Evolutionary conservation across 2,329 filamentous ascomycete species (phyloP).

Genomic region (Alternaria ethzedia): DNA sequence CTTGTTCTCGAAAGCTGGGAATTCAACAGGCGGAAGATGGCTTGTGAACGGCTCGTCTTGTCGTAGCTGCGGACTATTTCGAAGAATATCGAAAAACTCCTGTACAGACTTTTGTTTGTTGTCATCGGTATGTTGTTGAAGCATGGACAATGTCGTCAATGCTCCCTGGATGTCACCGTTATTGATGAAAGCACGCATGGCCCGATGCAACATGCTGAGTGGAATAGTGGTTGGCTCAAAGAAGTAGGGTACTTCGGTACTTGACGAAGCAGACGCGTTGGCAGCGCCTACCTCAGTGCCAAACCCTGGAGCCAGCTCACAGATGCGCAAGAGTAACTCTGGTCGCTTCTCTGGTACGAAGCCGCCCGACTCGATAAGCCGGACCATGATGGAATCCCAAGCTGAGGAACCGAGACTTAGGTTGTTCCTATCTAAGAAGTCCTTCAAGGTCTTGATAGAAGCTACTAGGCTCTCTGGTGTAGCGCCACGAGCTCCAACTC

Average conservation of each 20-base stretch:
- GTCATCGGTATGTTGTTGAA: slow-evolving; percentile 52
- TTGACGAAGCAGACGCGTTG: slow-evolving; percentile 38
- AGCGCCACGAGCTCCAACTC: slow-evolving; percentile 51
- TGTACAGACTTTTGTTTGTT: slow-evolving; percentile 53
- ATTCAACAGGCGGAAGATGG: slow-evolving; percentile 47
- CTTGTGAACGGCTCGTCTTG: slow-evolving; percentile 35
- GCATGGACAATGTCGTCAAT: slow-evolving; percentile 43
- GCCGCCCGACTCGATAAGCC: slow-evolving; percentile 58
- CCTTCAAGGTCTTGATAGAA: slow-evolving; percentile 45
- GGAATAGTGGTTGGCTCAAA: slow-evolving; percentile 53
- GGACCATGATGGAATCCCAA: slow-evolving; percentile 57
- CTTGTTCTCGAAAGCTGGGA: slow-evolving; percentile 53
- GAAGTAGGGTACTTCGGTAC: slow-evolving; percentile 47
- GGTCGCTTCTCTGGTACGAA: slow-evolving; percentile 55
- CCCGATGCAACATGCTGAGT: slow-evolving; percentile 52
- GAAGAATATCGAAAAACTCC: slow-evolving; percentile 50
- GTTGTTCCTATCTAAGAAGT: slow-evolving; percentile 45
- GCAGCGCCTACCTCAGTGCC: slow-evolving; percentile 48
- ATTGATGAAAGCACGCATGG: slow-evolving; percentile 49
- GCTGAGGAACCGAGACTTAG: slow-evolving; percentile 51
- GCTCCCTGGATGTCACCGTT: slow-evolving; percentile 49
- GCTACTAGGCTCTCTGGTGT: slow-evolving; percentile 42
- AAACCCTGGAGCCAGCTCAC: slow-evolving; percentile 50
- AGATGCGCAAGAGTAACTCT: slow-evolving; percentile 49
- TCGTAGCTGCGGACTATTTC: slow-evolving; percentile 15